Conservation (phyloP, 192 early-diverging fungal species). For the Rhizophagus clarus region DNA sequence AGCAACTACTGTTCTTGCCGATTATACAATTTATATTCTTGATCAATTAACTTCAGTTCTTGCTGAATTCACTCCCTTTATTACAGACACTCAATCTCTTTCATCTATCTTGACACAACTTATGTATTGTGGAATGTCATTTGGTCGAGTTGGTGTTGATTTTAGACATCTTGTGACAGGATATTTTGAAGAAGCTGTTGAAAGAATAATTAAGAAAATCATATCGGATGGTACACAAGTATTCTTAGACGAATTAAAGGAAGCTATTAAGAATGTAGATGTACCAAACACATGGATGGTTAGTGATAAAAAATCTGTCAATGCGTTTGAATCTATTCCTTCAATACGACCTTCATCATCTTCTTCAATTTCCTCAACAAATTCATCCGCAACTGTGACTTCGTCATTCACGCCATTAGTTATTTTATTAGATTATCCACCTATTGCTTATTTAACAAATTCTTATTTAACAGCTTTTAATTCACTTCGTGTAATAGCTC, state of each 20-base stretch:
- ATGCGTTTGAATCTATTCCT: not conserved
- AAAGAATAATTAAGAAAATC: constrained; percentile 50
- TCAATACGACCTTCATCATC: constrained; percentile 8
- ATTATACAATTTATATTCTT: constrained; percentile 37
- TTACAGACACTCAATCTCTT: constrained; percentile 62
- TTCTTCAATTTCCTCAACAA: not conserved
- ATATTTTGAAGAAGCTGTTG: constrained; percentile 65
- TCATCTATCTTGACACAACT: constrained; percentile 70
- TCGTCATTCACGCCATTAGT: constrained; percentile 54
- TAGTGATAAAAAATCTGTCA: constrained; percentile 34
- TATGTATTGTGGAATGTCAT: constrained; percentile 81
- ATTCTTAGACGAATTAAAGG: constrained; percentile 46
- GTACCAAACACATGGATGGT: constrained; percentile 53
- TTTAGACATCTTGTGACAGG: constrained; percentile 62
- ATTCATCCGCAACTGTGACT: constrained; percentile 29
- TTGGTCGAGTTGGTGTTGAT: constrained; percentile 78
- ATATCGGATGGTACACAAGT: constrained; percentile 53
- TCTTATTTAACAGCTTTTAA: constrained; percentile 64
- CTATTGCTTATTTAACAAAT: constrained; percentile 68
- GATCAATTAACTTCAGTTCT: constrained; percentile 56
- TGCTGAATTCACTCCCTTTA: constrained; percentile 65
- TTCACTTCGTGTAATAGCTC: constrained; percentile 60
- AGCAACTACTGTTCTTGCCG: constrained; percentile 12
- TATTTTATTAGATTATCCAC: constrained; percentile 62
- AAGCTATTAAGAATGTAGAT: constrained; percentile 38